Percentiles rank a stretch among this genome's conserved stretches.
Conservation (phyloP, 106 monocot genomes). For the Phalaenopsis equestris region DNA sequence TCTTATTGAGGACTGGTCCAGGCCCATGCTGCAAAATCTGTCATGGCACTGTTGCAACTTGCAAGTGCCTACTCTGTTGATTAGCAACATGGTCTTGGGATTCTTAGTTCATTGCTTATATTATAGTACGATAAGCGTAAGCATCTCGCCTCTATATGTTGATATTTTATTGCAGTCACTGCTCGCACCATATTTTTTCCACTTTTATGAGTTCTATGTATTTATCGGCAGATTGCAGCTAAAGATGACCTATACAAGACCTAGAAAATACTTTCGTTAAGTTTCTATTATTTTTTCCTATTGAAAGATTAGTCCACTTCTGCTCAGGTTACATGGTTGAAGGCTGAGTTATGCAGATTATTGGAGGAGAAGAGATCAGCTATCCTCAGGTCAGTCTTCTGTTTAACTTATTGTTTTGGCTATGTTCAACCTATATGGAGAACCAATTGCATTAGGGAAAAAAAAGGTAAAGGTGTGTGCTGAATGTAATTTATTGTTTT, state of each 20-base stretch:
- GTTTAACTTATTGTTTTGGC: neutral
- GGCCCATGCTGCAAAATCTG: neutral
- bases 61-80: neutral
- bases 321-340: constrained; percentile 67
- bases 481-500: neutral
- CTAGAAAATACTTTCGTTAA: neutral
- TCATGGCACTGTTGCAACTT: neutral
- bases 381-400: constrained; percentile 54
- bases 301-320: neutral
- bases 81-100: neutral
- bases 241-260: neutral
- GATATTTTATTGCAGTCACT: neutral
- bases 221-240: neutral
- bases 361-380: constrained; percentile 83
- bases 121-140: neutral
- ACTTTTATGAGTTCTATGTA: neutral
- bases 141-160: neutral
- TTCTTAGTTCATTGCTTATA: neutral
- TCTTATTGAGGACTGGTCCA: neutral
- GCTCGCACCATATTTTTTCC: neutral
- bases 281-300: neutral
- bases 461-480: too few relatives aligned
- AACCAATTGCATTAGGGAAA: neutral
- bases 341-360: constrained; percentile 73
- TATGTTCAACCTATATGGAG: neutral